Conservation (phyloP, 1,139 yeast species). For the Debaryomyces robertsiae region DNA sequence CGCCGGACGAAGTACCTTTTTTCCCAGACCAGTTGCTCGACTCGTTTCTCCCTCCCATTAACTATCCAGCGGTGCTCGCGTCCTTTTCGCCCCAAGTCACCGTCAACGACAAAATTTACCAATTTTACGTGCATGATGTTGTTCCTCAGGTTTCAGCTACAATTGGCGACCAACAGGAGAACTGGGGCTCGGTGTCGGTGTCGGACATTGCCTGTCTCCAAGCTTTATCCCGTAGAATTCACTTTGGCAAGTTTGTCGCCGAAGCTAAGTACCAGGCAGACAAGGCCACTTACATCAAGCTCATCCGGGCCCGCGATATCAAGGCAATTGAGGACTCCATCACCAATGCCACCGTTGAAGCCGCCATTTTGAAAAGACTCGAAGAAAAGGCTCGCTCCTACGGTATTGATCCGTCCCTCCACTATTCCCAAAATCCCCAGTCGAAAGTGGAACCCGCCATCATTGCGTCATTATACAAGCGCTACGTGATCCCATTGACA, state of each 20-base stretch:
- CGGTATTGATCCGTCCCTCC: conserved; percentile 84
- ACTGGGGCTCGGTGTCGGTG: conserved; percentile 82
- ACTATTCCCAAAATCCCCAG: conserved; percentile 66
- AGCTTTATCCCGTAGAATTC: conserved; percentile 89
- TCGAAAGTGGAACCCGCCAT: conserved; percentile 81
- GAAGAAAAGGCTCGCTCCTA: conserved; percentile 79
- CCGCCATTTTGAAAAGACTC: conserved; percentile 75
- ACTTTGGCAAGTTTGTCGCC: conserved; percentile 96
- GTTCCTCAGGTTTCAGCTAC: conserved; percentile 73
- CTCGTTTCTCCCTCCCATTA: conserved; percentile 75
- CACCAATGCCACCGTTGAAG: conserved; percentile 86
- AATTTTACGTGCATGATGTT: conserved; percentile 66
- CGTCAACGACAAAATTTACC: conserved; percentile 69
- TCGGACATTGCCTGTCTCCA: conserved; percentile 87
- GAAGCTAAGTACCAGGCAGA: conserved; percentile 85
- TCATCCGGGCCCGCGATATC: conserved; percentile 67
- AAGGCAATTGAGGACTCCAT: conserved; percentile 78
- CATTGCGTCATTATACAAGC: conserved; percentile 80
- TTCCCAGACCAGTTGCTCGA: conserved; percentile 68
- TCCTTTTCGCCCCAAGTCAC: conserved; percentile 72
- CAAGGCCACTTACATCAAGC: conserved; percentile 58
- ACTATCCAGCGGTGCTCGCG: conserved; percentile 81
- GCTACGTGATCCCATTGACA: conserved; percentile 88
- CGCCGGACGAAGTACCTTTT: conserved; percentile 95
- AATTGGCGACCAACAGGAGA: conserved; percentile 78